phyloP scores from a whole-genome alignment of 2,329 filamentous ascomycete species.

The Xylaria sp. region DNA sequence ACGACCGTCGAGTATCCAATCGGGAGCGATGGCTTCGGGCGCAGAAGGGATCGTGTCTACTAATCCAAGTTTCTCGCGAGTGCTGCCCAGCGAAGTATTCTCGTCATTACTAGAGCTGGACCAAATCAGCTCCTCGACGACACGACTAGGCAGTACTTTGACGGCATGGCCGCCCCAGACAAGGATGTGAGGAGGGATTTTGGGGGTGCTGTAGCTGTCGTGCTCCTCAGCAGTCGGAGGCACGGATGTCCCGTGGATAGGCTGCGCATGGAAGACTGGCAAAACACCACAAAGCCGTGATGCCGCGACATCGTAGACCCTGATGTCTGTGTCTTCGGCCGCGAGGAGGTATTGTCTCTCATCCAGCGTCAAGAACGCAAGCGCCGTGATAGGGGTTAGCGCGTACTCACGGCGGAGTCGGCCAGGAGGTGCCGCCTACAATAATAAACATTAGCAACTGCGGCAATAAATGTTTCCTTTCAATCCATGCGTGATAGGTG shows the following conservation, averaged over 20 bases:
- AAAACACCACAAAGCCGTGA: conserved; percentile 48
- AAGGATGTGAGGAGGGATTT: conserved; percentile 49
- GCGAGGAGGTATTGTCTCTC: conserved; percentile 55
- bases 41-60: conserved; percentile 16
- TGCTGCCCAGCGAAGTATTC: no score
- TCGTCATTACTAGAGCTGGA: neutral
- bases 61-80: conserved; percentile 9
- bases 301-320: conserved; percentile 53
- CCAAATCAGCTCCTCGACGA: conserved; percentile 36
- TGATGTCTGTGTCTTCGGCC: conserved; percentile 65
- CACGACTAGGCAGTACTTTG: conserved; percentile 47
- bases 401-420: conserved; percentile 45
- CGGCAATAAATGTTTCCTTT: neutral
- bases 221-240: conserved; percentile 6
- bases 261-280: conserved; percentile 68
- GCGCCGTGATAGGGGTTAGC: conserved; percentile 63
- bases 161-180: conserved; percentile 74
- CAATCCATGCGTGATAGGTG: neutral
- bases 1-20: conserved; percentile 78
- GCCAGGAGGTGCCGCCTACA: conserved; percentile 26
- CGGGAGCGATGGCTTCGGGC: conserved; percentile 57
- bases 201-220: neutral
- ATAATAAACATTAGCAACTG: neutral
- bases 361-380: conserved; percentile 54
- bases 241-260: conserved; percentile 74